Base-by-base conservation (phyloP, 1,284 basidiomycete genomes). In the Moniliophthora roreri region DNA sequence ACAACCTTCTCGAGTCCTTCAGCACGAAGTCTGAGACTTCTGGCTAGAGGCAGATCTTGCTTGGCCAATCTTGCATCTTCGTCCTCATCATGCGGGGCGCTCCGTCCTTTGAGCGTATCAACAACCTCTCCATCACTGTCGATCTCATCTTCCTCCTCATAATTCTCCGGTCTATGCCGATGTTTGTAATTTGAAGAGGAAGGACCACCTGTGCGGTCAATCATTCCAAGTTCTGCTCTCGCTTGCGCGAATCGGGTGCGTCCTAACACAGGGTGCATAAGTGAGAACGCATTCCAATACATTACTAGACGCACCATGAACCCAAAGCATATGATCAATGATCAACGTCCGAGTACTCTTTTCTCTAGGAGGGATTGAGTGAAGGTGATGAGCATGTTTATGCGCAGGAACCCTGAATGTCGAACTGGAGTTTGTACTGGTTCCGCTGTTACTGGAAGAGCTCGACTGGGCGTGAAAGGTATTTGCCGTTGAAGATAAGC, bases 251-350 rank as follows among this genome's bases (percentile, higher is more conserved):
- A 87, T 54, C 89, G 80, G n/a, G 90, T 89, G 79, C 82, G 74
- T 52, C 20, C 55, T 53, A 57, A 56, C 42, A 15, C 28, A 18
- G 36, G 18, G 4, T 11, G 54, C 36, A n/a, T 36, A 32, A 35
- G 49, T 38, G 40, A 37, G 26, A 32, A 16, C 20, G n/a, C 9
- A 24, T 28, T 35, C 23, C n/a, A 28, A 44, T 32, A 35, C 24
- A 15, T n/a, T n/a, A n/a, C 21, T 16, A 11, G 16, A 60, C 74
- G 38, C 46, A 77, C 76, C 76, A 68, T 92, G 90, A 4, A 87
- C 85, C 88, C 87, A 91, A 53, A 91, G 73, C 74, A 90, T 81
- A 68, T 92, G 87, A 68, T 92, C 89, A 54, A 92, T 81, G 59
- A 92, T 91, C 49, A 92, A 76, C 18, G 86, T 92, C 52, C 86